Evolutionary conservation across 2,329 filamentous ascomycete genomes (phyloP).

Genomic region (Daldinia sp.): DNA sequence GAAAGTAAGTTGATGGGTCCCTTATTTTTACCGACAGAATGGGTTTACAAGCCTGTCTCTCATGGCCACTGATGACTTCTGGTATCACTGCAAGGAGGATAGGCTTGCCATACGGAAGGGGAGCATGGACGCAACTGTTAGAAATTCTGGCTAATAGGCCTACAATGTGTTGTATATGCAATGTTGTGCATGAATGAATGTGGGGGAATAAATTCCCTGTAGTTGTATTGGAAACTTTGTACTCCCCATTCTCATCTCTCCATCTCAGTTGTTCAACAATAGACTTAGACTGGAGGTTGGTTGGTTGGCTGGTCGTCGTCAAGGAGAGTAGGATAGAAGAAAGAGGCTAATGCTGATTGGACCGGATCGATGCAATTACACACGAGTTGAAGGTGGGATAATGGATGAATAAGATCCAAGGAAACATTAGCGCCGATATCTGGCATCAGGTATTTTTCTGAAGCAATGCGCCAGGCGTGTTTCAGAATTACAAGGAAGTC

Average conservation of each 20-base stretch:
- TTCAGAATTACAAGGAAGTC: conserved; percentile 59
- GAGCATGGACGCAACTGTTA: conserved; percentile 2
- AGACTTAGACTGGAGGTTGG: conserved; percentile 4
- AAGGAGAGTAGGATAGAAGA: conserved; percentile 10
- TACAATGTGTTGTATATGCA: conserved; percentile 22
- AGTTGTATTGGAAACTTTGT: conserved; percentile 8
- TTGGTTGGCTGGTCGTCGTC: conserved; percentile 24
- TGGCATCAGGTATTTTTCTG: conserved; percentile 58
- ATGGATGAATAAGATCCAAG: conserved; percentile 47
- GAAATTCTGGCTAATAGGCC: conserved; percentile 10
- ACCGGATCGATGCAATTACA: conserved; percentile 29
- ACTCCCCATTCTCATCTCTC: conserved; percentile 4
- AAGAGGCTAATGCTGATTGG: conserved; percentile 42
- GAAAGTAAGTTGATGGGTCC: conserved; percentile 9
- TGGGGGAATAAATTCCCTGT: conserved; percentile 32
- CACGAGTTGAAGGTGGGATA: conserved; percentile 28
- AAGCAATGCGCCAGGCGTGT: conserved; percentile 64
- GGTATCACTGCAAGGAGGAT: conserved; percentile 11
- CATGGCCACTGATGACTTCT: conserved; percentile 8
- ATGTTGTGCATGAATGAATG: conserved; percentile 28
- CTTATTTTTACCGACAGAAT: conserved; percentile 20
- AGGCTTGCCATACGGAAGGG: conserved; percentile 1
- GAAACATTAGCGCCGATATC: conserved; percentile 53
- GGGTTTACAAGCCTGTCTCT: conserved; percentile 27
- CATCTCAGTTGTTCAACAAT: conserved; percentile 11